Base-by-base conservation (phyloP, 1,284 basidiomycete species). In the Boletus mariae region DNA sequence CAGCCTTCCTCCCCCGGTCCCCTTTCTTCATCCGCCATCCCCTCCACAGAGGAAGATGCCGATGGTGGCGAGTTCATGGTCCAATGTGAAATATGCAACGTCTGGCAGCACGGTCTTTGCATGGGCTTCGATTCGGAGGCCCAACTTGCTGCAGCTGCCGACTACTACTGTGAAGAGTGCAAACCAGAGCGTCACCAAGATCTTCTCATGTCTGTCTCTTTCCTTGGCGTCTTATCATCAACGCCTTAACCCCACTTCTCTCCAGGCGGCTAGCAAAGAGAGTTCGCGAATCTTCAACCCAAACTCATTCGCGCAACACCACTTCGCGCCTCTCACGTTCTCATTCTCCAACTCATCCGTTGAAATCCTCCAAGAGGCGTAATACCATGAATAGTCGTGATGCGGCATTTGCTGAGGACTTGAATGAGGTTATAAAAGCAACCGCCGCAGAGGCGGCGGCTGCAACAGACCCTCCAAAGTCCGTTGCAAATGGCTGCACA, bases 321-420 rank as follows among this genome's bases (percentile, higher is more conserved):
- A 67, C 75, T 29, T 76, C 80, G 38, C 83, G 85, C 53, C 74
- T 81, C 47, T 89, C 87, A 52, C 85, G 88, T 47, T 90, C 89
- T 12, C 87, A 84, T 67, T 91, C 89, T 9, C 88, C 88, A 2
- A 75, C 77, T 26, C 69, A 79, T 48, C 68, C 75, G n/a, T 75
- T 80, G 46, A 78, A 78, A 59, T 82, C 82, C 50, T 76, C 81
- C 34, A 96, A 94, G 73, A 84, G 92, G 55, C 80, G 95, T 56
- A 94, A 92, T 62, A 98, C 96, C 52, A 97, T 99, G 94, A 99
- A 98, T 70, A 95, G 92, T 65, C 80, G 95, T 54, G 95, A 97
- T 66, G 91, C 94, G 7, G 92, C 90, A 4, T 97, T 96, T 68
- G 94, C 97, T 66, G 92, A 95, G 69, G 90, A 86, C 57, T 68